These are phyloP conservation scores for Paecilomyces sp. DNA, from an alignment of 2,329 filamentous ascomycete genomes.

Conservation along the genomic window DNA sequence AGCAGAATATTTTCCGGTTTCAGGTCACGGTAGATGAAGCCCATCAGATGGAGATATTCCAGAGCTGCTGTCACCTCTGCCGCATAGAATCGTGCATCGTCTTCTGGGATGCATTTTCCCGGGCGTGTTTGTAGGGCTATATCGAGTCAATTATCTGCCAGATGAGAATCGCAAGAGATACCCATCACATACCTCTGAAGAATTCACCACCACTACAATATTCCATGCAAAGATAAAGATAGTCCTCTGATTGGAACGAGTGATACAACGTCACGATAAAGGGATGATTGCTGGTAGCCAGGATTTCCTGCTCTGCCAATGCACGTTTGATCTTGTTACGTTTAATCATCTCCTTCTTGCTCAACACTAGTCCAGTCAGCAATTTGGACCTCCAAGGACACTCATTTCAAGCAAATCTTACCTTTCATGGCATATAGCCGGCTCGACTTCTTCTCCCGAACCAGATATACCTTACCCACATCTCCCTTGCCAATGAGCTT, in stretches of 20 bases:
- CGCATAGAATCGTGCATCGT: constrained; percentile 94
- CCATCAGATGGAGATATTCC: constrained; percentile 97
- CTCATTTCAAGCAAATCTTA: constrained; percentile 35
- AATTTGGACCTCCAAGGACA: constrained; percentile 5
- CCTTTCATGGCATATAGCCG: constrained; percentile 98
- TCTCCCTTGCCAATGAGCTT: constrained; percentile 98
- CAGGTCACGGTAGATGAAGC: constrained; percentile 95
- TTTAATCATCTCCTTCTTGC: constrained; percentile 99
- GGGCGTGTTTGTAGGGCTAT: constrained; percentile 87
- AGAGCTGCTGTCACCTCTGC: constrained; percentile 94
- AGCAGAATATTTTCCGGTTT: constrained; percentile 97
- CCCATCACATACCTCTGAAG: constrained; percentile 57
- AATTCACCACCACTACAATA: constrained; percentile 99
- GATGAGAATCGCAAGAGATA: not conserved
- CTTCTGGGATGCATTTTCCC: constrained; percentile 94
- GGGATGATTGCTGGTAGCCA: constrained; percentile 96
- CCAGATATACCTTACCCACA: constrained; percentile 96
- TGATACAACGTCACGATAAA: constrained; percentile 99
- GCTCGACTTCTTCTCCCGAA: constrained; percentile 94
- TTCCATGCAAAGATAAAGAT: constrained; percentile 99
- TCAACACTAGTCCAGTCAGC: constrained; percentile 64
- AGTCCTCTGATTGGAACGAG: constrained; percentile 97
- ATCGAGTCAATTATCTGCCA: constrained; percentile 7
- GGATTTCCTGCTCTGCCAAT: constrained; percentile 92
- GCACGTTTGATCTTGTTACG: constrained; percentile 99